Conservation (phyloP, 306 rosid genomes). For the Echinosophora koreensis region DNA sequence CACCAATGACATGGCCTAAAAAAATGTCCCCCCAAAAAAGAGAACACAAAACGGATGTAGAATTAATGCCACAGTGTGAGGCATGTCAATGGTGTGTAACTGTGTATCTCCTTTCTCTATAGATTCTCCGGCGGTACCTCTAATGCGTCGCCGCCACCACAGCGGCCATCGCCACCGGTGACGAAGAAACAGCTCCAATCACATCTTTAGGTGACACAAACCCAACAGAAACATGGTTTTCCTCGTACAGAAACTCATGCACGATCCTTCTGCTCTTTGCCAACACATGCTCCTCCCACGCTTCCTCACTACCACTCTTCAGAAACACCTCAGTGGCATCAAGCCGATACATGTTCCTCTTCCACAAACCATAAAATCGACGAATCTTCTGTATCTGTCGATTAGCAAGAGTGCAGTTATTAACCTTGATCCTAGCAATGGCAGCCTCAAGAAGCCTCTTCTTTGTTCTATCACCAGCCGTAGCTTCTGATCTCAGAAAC, state of each 20-base stretch:
- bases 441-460: slow-evolving; percentile 42
- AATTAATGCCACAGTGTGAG: slow-evolving; percentile 12
- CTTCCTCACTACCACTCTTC: background rate
- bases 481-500: slow-evolving; percentile 36
- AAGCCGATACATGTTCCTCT: slow-evolving; percentile 47
- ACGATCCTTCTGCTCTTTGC: slow-evolving; percentile 33
- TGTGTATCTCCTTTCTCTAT: background rate
- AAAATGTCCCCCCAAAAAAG: background rate
- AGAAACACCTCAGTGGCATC: slow-evolving; percentile 49
- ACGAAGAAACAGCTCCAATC: background rate
- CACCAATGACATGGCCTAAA: slow-evolving; percentile 12
- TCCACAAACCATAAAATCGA: slow-evolving; percentile 46
- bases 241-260: slow-evolving; percentile 39
- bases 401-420: slow-evolving; percentile 53
- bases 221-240: background rate
- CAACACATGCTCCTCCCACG: slow-evolving; percentile 48
- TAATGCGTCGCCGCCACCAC: slow-evolving; percentile 39
- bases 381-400: slow-evolving; percentile 54
- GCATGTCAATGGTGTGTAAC: slow-evolving; percentile 27
- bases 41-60: background rate
- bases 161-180: background rate
- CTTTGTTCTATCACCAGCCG: slow-evolving; percentile 22
- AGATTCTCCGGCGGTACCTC: slow-evolving; percentile 36
- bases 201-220: slow-evolving; percentile 11
- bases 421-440: slow-evolving; percentile 46